phyloP scores from a whole-genome alignment of 176 grass and related monocot species.

The Rhynchospora tenuis region DNA sequence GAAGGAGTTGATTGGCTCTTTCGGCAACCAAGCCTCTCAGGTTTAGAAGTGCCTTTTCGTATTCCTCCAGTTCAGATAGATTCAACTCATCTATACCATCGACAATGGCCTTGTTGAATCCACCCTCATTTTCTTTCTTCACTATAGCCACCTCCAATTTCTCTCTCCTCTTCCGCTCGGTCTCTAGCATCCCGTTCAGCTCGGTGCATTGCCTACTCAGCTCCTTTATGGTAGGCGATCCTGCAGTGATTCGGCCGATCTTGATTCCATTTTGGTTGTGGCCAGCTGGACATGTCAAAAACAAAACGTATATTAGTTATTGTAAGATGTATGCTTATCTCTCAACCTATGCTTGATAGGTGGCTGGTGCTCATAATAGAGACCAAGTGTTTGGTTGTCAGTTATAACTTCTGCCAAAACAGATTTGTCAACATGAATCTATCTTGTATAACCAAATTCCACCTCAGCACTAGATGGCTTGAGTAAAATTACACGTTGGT shows the following conservation, averaged over 20 bases:
- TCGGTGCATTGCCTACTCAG: constrained; percentile 36
- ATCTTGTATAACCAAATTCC: too few species aligned
- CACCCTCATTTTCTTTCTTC: constrained; percentile 15
- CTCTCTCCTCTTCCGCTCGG: constrained; percentile 23
- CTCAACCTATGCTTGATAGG: too few species aligned
- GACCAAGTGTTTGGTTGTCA: too few species aligned
- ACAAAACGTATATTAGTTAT: neutral
- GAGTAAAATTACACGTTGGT: too few species aligned
- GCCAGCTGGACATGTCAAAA: neutral
- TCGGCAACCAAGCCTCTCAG: constrained; percentile 18
- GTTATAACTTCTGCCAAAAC: too few species aligned
- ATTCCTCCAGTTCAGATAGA: constrained; percentile 22
- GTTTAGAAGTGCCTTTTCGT: constrained; percentile 22
- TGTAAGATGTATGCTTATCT: too few species aligned
- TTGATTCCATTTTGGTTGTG: constrained; percentile 11
- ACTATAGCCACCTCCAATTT: constrained; percentile 19
- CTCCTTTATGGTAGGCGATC: neutral
- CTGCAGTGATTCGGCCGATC: neutral
- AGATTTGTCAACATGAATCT: too few species aligned
- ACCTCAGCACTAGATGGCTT: too few species aligned
- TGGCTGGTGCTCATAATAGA: too few species aligned
- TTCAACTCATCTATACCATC: constrained; percentile 16
- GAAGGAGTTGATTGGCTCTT: constrained; percentile 26
- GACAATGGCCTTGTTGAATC: constrained; percentile 22
- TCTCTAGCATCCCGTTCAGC: constrained; percentile 15